Evolutionary conservation across 1,284 basidiomycete species (phyloP).

Genomic region (Ceratobasidium sp.): DNA sequence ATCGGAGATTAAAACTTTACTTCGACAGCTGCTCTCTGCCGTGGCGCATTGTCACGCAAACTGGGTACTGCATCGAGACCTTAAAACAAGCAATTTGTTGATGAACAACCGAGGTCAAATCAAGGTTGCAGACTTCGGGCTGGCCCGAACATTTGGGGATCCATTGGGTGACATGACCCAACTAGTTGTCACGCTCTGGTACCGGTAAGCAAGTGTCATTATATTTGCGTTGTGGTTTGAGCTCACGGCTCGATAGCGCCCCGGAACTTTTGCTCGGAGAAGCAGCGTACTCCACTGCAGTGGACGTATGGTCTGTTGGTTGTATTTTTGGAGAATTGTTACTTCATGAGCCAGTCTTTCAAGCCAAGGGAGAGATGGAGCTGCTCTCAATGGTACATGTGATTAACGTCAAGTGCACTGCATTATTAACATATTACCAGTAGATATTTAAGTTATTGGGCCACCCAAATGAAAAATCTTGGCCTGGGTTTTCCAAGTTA

Average conservation of each 20-base stretch:
- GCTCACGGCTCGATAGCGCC: conserved; percentile 52
- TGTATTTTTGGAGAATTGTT: conserved; percentile 98
- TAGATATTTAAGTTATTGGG: conserved; percentile 89
- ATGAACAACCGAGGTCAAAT: conserved; percentile 99
- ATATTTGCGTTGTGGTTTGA: background rate
- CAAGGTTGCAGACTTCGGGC: conserved; percentile 98
- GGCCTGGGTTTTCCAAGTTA: conserved; percentile 83
- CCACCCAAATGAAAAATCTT: conserved; percentile 80
- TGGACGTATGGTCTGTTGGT: conserved; percentile 99
- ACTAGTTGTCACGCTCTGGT: conserved; percentile 98
- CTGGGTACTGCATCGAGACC: conserved; percentile 97
- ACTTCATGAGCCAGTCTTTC: conserved; percentile 91
- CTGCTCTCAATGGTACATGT: conserved; percentile 77
- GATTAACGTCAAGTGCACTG: background rate
- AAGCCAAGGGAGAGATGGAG: conserved; percentile 94
- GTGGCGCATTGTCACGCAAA: conserved; percentile 90
- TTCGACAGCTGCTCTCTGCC: conserved; percentile 93
- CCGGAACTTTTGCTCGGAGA: conserved; percentile 95
- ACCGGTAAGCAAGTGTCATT: conserved; percentile 69
- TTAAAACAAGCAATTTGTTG: conserved; percentile 96
- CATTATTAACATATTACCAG: background rate
- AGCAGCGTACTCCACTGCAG: conserved; percentile 90
- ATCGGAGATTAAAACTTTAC: conserved; percentile 96
- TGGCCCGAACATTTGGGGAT: conserved; percentile 94
- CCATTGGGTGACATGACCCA: conserved; percentile 95